phyloP scores from a whole-genome alignment of 2,329 filamentous ascomycete species.

The Aspergillus sp. region DNA sequence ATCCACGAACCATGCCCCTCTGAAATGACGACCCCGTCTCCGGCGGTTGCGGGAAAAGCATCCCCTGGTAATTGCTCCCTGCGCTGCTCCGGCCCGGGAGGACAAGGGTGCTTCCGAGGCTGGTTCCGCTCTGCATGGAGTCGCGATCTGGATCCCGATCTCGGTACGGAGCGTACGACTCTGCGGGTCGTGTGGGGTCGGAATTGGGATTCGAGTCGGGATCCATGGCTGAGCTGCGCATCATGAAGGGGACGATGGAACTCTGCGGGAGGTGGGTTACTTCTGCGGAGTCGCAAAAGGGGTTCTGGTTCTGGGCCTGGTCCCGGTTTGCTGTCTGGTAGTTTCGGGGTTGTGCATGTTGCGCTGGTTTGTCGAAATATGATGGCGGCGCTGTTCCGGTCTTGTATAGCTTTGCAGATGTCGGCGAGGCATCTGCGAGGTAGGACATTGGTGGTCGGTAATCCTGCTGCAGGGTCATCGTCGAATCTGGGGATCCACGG shows the following conservation, averaged over 20 bases:
- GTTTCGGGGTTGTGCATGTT: neutral
- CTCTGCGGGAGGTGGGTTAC: slow-evolving; percentile 1
- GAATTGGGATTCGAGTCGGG: neutral
- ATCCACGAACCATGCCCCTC: slow-evolving; percentile 10
- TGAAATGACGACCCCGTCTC: slow-evolving; percentile 9
- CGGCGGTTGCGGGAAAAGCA: slow-evolving; percentile 19
- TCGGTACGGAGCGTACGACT: slow-evolving; percentile 5
- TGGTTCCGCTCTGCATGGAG: slow-evolving; percentile 27
- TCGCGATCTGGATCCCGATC: neutral
- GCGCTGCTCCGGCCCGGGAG: slow-evolving; percentile 32
- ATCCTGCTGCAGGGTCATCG: slow-evolving; percentile 23
- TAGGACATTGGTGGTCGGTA: slow-evolving; percentile 20
- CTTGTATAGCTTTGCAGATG: slow-evolving; percentile 17
- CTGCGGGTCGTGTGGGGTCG: neutral
- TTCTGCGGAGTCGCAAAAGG: slow-evolving; percentile 23
- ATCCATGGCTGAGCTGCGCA: slow-evolving; percentile 11
- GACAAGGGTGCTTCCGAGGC: slow-evolving; percentile 35
- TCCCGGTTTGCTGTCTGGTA: neutral
- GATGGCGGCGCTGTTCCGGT: neutral
- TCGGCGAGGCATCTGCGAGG: slow-evolving; percentile 16
- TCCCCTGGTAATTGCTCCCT: slow-evolving; percentile 25
- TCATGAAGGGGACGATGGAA: neutral
- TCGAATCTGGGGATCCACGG: slow-evolving; percentile 22
- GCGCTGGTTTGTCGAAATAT: neutral
- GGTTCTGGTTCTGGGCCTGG: slow-evolving; percentile 18